Percentiles rank a stretch among this genome's conserved stretches.
These are phyloP conservation scores for Delonix regia DNA, from an alignment of 306 rosid species.

Conservation along the genomic window DNA sequence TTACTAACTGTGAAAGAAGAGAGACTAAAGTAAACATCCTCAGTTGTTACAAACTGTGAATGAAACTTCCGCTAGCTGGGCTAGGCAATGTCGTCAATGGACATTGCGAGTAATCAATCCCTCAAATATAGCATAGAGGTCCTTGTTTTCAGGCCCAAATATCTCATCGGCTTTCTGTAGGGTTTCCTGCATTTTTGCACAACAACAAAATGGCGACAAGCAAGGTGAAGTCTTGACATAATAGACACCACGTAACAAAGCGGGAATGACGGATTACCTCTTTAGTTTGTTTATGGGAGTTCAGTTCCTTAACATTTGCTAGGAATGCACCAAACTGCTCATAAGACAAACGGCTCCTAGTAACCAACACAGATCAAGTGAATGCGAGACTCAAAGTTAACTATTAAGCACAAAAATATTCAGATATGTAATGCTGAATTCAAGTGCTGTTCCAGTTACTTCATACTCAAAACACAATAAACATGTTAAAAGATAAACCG, in stretches of 20 bases:
- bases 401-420: background rate
- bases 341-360: slow-evolving; percentile 91
- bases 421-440: background rate
- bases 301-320: slow-evolving; percentile 90
- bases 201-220: background rate
- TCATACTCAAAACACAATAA: slow-evolving; percentile 3
- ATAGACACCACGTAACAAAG: background rate
- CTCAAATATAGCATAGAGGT: slow-evolving; percentile 79
- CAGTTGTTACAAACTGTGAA: slow-evolving; percentile 32
- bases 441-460: background rate
- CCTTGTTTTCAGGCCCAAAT: slow-evolving; percentile 89
- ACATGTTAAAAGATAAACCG: background rate
- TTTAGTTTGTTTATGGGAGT: slow-evolving; percentile 86
- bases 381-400: slow-evolving; percentile 1
- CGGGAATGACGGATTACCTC: slow-evolving; percentile 54
- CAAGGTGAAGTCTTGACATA: background rate
- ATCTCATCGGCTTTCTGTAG: slow-evolving; percentile 89
- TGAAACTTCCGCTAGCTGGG: background rate
- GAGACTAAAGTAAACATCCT: background rate
- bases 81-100: slow-evolving; percentile 45
- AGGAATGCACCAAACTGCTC: slow-evolving; percentile 97
- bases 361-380: slow-evolving; percentile 16
- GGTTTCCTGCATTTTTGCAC: slow-evolving; percentile 68
- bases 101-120: slow-evolving; percentile 84
- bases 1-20: slow-evolving; percentile 1